Evolutionary conservation across 2,329 filamentous ascomycete species (phyloP).

Genomic region (Diplodia seriata): DNA sequence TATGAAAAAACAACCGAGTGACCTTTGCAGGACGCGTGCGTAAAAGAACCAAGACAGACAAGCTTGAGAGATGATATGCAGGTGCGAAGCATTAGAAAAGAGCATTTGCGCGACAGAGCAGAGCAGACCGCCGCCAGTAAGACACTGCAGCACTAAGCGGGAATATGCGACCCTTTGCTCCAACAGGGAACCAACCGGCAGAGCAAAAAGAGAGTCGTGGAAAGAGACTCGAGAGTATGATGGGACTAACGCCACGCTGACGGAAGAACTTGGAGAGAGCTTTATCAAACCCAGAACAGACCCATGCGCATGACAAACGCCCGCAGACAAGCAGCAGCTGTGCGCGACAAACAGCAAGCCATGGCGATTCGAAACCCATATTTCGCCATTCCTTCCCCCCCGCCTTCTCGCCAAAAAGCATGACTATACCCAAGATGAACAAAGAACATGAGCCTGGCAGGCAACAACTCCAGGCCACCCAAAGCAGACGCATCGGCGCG

Average conservation of each 20-base stretch:
- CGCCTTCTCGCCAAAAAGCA: constrained; percentile 13
- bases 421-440: constrained; percentile 32
- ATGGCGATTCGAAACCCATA: constrained; percentile 17
- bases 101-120: not conserved
- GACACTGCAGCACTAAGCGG: constrained; percentile 16
- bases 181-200: constrained; percentile 16
- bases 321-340: constrained; percentile 11
- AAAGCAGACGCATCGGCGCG: constrained; percentile 10
- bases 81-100: constrained; percentile 2
- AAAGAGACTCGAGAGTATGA: constrained; percentile 21
- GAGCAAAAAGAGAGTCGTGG: constrained; percentile 23
- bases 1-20: not conserved
- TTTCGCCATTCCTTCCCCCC: constrained; percentile 17
- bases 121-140: constrained; percentile 7
- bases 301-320: constrained; percentile 9
- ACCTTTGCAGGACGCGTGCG: not conserved
- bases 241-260: constrained; percentile 30
- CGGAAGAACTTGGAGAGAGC: constrained; percentile 21
- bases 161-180: constrained; percentile 19
- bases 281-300: constrained; percentile 18
- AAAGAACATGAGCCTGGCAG: constrained; percentile 18
- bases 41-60: constrained; percentile 14
- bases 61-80: constrained; percentile 5
- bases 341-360: constrained; percentile 20
- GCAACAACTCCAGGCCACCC: constrained; percentile 12